Conservation (phyloP, 257 asterid genomes). For the Nicotiana otophora region DNA sequence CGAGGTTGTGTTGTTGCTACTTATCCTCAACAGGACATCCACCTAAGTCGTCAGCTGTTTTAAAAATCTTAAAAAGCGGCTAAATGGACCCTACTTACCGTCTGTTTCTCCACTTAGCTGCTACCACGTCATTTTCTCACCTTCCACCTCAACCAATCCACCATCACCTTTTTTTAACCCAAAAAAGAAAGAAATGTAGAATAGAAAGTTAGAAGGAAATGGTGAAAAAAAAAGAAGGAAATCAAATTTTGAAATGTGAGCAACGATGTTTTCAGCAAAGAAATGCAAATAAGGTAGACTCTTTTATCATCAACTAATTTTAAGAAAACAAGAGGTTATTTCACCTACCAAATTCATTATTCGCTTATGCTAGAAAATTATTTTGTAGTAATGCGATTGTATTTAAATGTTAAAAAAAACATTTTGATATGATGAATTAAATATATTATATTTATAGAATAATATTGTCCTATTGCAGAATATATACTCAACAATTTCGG, state of each 20-base stretch:
- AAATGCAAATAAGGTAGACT: neutral
- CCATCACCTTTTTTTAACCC: neutral
- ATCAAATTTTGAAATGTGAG: neutral
- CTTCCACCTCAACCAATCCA: neutral
- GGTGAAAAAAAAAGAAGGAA: neutral
- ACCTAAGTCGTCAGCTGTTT: neutral
- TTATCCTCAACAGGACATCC: neutral
- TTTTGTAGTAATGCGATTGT: neutral
- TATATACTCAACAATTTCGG: too few species aligned
- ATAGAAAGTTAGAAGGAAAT: neutral
- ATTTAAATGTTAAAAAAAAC: too few species aligned
- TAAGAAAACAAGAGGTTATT: neutral
- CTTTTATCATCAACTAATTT: neutral
- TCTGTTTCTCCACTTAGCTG: slow-evolving; percentile 12
- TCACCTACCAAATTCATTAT: neutral
- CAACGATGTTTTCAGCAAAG: neutral
- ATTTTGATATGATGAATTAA: too few species aligned
- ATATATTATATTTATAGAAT: too few species aligned
- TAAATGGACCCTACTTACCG: slow-evolving; percentile 13
- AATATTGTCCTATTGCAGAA: too few species aligned
- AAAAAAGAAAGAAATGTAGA: neutral
- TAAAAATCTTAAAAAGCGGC: slow-evolving; percentile 5
- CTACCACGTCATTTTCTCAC: slow-evolving; percentile 18
- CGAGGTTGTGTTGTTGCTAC: neutral
- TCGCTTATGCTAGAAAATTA: too few species aligned